Conservation (phyloP, 1,139 yeast species). For the Candida albicans region DNA sequence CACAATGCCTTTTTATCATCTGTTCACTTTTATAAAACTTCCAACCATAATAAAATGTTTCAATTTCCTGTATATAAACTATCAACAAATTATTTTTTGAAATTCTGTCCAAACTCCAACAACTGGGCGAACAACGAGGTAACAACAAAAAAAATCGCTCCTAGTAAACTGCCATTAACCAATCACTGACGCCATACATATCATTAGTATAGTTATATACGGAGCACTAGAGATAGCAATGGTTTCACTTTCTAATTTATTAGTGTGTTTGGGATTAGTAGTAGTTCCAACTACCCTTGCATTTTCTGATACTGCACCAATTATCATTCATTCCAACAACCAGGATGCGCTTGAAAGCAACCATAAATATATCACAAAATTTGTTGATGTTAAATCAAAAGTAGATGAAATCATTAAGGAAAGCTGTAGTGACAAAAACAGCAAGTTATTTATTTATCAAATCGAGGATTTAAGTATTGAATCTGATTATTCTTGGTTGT, state of each 20-base stretch:
- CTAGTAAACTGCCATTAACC: too few species aligned
- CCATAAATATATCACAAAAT: not conserved
- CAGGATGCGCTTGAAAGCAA: not conserved
- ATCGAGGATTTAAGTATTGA: slow-evolving; percentile 19
- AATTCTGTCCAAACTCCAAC: too few species aligned
- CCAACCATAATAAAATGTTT: not conserved
- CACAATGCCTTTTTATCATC: too few species aligned
- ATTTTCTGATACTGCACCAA: slow-evolving; percentile 35
- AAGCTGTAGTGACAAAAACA: slow-evolving; percentile 16
- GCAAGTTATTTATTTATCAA: slow-evolving; percentile 23
- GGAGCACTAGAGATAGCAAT: not conserved
- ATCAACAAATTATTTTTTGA: not conserved
- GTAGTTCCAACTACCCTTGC: slow-evolving; percentile 20
- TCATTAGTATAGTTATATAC: not conserved
- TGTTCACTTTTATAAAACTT: too few species aligned
- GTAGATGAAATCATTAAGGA: slow-evolving; percentile 19
- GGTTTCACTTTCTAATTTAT: slow-evolving; percentile 2
- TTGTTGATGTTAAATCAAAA: slow-evolving; percentile 6
- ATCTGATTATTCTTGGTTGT: not conserved
- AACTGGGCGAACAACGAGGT: not conserved
- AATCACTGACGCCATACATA: too few species aligned
- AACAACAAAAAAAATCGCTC: not conserved
- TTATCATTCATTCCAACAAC: slow-evolving; percentile 17
- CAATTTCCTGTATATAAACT: not conserved
- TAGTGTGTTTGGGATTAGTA: not conserved